A percentile compares a stretch with the other conserved stretches of the same genome.
Evolutionary conservation across 2,329 filamentous ascomycete species (phyloP).

Genomic region (Diaporthe aspalathi): DNA sequence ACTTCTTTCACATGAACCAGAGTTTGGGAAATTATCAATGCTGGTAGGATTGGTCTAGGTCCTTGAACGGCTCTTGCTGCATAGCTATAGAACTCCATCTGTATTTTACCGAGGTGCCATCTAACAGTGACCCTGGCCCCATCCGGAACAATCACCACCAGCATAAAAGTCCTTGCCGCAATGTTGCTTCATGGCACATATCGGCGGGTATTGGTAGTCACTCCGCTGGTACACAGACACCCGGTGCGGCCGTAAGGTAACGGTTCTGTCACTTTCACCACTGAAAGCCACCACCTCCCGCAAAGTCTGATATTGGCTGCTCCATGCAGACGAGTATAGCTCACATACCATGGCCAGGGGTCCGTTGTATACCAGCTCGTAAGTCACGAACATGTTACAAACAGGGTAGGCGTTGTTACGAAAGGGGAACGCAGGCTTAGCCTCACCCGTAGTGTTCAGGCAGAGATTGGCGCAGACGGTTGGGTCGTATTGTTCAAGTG

Average conservation of each 20-base stretch:
- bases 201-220: conserved; percentile 28
- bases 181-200: conserved; percentile 30
- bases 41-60: not conserved
- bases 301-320: conserved; percentile 29
- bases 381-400: conserved; percentile 37
- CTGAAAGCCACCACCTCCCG: not conserved
- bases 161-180: conserved; percentile 30
- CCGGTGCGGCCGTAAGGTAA: not conserved
- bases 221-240: conserved; percentile 31
- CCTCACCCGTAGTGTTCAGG: not conserved
- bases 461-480: conserved; percentile 30
- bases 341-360: conserved; percentile 35
- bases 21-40: not conserved
- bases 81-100: accelerated
- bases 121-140: conserved; percentile 32
- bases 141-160: conserved; percentile 37
- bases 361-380: conserved; percentile 8
- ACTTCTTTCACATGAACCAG: not conserved
- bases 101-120: not conserved
- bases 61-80: not conserved
- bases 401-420: conserved; percentile 1
- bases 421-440: not conserved
- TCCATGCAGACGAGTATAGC: conserved; percentile 32
- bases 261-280: no score
- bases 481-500: conserved; percentile 25